Percentiles rank a stretch among this genome's conserved stretches.
Evolutionary conservation across 805 yeast genomes (phyloP).

Genomic region (Saccharomycopsis guyanensis): DNA sequence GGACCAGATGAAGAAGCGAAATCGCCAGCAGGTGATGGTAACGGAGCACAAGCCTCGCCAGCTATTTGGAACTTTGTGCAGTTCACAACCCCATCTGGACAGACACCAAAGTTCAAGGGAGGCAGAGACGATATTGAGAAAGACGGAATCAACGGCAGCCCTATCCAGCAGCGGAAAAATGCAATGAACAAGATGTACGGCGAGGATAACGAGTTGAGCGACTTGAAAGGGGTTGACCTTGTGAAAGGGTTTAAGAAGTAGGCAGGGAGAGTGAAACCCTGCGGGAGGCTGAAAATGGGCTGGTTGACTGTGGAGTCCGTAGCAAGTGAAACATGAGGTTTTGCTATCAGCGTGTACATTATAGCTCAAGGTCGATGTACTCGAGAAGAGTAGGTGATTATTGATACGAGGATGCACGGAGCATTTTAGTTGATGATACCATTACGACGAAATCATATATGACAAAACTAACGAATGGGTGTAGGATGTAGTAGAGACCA

Average conservation of each 20-base stretch:
- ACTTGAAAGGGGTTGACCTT: slow-evolving; percentile 11
- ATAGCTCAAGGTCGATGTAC: too few species aligned
- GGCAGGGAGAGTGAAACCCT: too few species aligned
- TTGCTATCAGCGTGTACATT: neutral
- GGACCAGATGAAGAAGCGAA: slow-evolving; percentile 21
- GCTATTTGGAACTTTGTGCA: slow-evolving; percentile 93
- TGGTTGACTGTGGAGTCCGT: too few species aligned
- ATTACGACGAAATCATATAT: too few species aligned
- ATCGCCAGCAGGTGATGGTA: slow-evolving; percentile 3
- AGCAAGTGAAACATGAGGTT: too few species aligned
- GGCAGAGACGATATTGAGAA: neutral
- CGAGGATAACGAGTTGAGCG: slow-evolving; percentile 7
- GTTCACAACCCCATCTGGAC: slow-evolving; percentile 38
- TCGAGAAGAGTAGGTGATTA: too few species aligned
- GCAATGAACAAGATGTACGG: neutral
- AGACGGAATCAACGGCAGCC: slow-evolving; percentile 7
- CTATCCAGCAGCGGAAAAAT: slow-evolving; percentile 14
- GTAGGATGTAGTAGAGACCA: too few species aligned
- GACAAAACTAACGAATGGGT: too few species aligned
- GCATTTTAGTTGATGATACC: too few species aligned
- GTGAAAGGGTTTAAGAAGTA: slow-evolving; percentile 13
- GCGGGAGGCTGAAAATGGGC: too few species aligned
- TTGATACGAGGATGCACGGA: too few species aligned
- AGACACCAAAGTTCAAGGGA: slow-evolving; percentile 11
- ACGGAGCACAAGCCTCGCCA: slow-evolving; percentile 44